Evolutionary conservation across 1,284 basidiomycete species (phyloP).

Genomic region (Quambalaria eucalypti): DNA sequence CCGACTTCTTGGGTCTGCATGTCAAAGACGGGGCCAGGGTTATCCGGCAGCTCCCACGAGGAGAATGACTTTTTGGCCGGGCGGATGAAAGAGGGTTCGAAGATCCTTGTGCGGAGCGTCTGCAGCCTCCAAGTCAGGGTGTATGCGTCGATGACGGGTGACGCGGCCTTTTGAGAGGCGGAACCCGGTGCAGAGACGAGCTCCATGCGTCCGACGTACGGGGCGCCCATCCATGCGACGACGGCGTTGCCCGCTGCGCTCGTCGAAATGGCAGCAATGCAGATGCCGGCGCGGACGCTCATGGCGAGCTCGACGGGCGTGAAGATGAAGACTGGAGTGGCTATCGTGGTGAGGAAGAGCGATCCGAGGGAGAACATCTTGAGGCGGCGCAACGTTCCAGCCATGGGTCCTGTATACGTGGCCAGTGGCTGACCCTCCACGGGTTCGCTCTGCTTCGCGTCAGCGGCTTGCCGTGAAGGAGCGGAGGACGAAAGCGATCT

Average conservation of each 20-base stretch:
- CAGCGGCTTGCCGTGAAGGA: no score
- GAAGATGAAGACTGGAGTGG: slow-evolving; percentile 70
- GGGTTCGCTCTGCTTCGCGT: no score
- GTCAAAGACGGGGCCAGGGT: slow-evolving; percentile 66
- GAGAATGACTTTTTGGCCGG: slow-evolving; percentile 65
- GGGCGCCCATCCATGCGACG: slow-evolving; percentile 61
- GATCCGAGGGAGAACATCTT: slow-evolving; percentile 76
- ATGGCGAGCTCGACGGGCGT: slow-evolving; percentile 66
- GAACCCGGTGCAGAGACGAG: slow-evolving; percentile 5
- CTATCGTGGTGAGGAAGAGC: slow-evolving; percentile 60
- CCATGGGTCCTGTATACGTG: slow-evolving; percentile 57
- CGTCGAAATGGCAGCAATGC: slow-evolving; percentile 61
- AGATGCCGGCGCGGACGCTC: slow-evolving; percentile 62
- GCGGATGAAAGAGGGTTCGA: slow-evolving; percentile 63
- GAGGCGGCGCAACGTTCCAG: slow-evolving; percentile 62
- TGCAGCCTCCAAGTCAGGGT: slow-evolving; percentile 60
- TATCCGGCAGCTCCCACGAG: slow-evolving; percentile 53
- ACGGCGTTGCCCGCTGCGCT: slow-evolving; percentile 64
- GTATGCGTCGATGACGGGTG: slow-evolving; percentile 56
- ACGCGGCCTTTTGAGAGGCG: neutral
- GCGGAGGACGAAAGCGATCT: no score
- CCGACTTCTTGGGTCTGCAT: slow-evolving; percentile 49
- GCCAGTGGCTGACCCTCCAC: no score
- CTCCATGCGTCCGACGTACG: slow-evolving; percentile 53
- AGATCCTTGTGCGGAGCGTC: slow-evolving; percentile 60